phyloP scores from a whole-genome alignment of 2,329 filamentous ascomycete genomes.

The Lachnellula arida region DNA sequence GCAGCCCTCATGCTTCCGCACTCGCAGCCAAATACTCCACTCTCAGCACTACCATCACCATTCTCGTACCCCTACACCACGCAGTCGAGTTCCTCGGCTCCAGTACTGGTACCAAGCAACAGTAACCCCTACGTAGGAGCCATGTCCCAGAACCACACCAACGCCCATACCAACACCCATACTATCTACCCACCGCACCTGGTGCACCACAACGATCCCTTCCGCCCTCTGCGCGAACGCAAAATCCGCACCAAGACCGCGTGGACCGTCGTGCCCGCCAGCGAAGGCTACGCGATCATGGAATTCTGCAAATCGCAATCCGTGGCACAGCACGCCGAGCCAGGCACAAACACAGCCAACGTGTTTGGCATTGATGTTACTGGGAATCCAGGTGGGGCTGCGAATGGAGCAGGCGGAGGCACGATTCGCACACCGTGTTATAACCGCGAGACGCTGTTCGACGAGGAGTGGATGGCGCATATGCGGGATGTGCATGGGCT shows the following conservation, averaged over 20 bases:
- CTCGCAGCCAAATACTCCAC: too few relatives aligned
- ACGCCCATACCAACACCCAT: background rate
- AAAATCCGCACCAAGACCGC: slow-evolving; percentile 25
- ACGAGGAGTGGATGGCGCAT: slow-evolving; percentile 30
- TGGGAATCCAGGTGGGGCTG: background rate
- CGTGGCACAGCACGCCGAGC: background rate
- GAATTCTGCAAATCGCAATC: slow-evolving; percentile 24
- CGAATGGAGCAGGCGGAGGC: too few relatives aligned
- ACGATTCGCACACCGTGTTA: slow-evolving; percentile 22
- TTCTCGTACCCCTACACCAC: too few relatives aligned
- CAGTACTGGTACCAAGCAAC: too few relatives aligned
- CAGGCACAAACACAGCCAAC: background rate
- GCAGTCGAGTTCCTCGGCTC: too few relatives aligned
- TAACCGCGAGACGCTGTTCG: slow-evolving; percentile 28
- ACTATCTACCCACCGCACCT: background rate
- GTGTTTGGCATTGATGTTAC: too few relatives aligned
- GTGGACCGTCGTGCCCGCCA: slow-evolving; percentile 27
- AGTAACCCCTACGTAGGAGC: background rate
- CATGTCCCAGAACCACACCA: background rate
- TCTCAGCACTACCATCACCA: too few relatives aligned
- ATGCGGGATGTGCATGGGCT: slow-evolving; percentile 31
- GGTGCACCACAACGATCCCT: slow-evolving; percentile 19
- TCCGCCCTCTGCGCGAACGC: slow-evolving; percentile 22
- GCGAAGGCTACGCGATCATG: slow-evolving; percentile 26
- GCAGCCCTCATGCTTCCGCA: background rate